These are phyloP conservation scores for Acrocalymma vagum DNA, from an alignment of 2,329 filamentous ascomycete species.

Conservation along the genomic window DNA sequence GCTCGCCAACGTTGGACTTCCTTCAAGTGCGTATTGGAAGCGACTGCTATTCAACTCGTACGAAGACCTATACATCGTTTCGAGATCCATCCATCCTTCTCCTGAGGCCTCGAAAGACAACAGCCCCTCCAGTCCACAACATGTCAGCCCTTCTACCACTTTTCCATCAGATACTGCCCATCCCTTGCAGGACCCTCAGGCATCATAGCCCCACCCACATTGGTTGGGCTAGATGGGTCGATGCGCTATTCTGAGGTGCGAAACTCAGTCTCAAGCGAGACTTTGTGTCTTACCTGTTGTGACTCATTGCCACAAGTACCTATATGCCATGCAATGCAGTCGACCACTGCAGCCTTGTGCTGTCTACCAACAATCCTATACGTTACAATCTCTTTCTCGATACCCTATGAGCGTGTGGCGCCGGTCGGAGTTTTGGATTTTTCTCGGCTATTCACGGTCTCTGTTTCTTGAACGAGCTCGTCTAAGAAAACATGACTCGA, in stretches of 20 bases:
- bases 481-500: too few relatives aligned
- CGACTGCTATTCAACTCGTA: conserved; percentile 55
- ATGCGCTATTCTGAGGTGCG: conserved; percentile 14
- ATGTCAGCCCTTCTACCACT: conserved; percentile 44
- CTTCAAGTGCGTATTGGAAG: conserved; percentile 55
- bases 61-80: conserved; percentile 59
- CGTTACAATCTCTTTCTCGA: too few relatives aligned
- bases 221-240: conserved; percentile 6
- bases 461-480: too few relatives aligned
- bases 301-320: too few relatives aligned
- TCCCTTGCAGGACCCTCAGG: conserved; percentile 27
- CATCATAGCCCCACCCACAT: too few relatives aligned
- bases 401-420: too few relatives aligned
- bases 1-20: conserved; percentile 57
- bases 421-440: too few relatives aligned
- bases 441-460: too few relatives aligned
- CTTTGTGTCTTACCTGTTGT: conserved; percentile 24
- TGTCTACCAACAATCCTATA: too few relatives aligned
- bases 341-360: too few relatives aligned
- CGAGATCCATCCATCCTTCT: conserved; percentile 46
- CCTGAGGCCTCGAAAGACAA: conserved; percentile 47
- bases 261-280: conserved; percentile 10
- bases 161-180: conserved; percentile 39
- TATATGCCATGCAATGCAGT: too few relatives aligned
- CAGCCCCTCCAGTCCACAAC: conserved; percentile 48